Conservation (phyloP, 805 yeast species). For the Naumovozyma dairenensis region DNA sequence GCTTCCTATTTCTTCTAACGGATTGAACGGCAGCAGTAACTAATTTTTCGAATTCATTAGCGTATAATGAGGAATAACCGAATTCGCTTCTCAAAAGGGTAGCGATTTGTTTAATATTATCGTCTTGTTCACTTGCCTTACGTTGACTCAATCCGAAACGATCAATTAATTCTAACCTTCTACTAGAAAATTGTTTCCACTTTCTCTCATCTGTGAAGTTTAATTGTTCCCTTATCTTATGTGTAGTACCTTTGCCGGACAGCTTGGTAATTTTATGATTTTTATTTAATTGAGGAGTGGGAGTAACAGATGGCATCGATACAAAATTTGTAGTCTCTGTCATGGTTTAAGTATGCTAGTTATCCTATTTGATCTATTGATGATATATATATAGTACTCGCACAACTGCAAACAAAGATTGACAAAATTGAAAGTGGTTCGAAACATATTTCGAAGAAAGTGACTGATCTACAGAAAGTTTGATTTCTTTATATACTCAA, state of each 20-base stretch:
- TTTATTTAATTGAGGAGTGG: neutral
- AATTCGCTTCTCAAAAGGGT: conserved; percentile 67
- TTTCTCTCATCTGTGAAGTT: conserved; percentile 68
- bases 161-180: conserved; percentile 82
- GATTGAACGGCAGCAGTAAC: conserved; percentile 92
- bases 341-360: too few relatives aligned
- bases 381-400: too few relatives aligned
- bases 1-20: conserved; percentile 76
- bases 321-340: too few relatives aligned
- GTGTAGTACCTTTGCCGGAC: conserved; percentile 30
- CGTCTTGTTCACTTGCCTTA: conserved; percentile 90
- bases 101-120: conserved; percentile 68
- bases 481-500: too few relatives aligned
- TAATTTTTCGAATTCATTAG: conserved; percentile 73
- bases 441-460: too few relatives aligned
- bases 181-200: conserved; percentile 83
- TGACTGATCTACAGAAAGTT: too few relatives aligned
- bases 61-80: conserved; percentile 42
- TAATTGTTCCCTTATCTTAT: conserved; percentile 38
- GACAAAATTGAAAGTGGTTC: too few relatives aligned
- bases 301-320: too few relatives aligned
- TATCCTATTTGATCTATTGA: too few relatives aligned
- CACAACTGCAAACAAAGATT: too few relatives aligned
- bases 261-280: neutral
- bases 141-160: conserved; percentile 45